Evolutionary conservation across 2,329 filamentous ascomycete genomes (phyloP).

Genomic region (Cladobotryum mycophilum): DNA sequence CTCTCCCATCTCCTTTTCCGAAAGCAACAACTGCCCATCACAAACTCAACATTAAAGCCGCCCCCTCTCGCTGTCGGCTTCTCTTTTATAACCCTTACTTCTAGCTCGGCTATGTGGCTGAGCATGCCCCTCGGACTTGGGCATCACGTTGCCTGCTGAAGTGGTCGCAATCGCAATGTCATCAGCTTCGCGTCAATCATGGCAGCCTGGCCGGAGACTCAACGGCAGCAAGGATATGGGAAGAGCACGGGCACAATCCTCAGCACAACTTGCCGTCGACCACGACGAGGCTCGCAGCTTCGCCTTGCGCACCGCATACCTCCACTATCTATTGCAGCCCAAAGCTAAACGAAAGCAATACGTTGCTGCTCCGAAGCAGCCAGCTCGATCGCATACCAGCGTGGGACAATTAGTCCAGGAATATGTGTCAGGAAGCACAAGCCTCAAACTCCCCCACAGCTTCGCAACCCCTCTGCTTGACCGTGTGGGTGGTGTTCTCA

Average conservation of each 20-base stretch:
- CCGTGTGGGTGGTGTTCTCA: constrained; percentile 72
- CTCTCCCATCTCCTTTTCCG: not conserved
- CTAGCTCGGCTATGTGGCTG: constrained; percentile 24
- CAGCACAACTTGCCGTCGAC: constrained; percentile 40
- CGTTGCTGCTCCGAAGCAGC: constrained; percentile 59
- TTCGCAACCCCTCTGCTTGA: constrained; percentile 54
- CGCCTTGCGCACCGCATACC: constrained; percentile 82
- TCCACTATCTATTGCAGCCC: constrained; percentile 88
- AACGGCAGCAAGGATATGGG: constrained; percentile 37
- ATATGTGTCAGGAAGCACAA: constrained; percentile 53
- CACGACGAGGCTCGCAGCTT: constrained; percentile 85
- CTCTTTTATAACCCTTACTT: not conserved
- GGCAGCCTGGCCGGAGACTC: constrained; percentile 39
- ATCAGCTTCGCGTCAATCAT: constrained; percentile 43
- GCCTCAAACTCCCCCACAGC: constrained; percentile 51
- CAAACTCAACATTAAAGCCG: not conserved
- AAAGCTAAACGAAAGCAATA: constrained; percentile 86
- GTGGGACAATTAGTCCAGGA: constrained; percentile 86
- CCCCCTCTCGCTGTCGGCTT: constrained; percentile 4
- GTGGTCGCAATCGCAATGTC: constrained; percentile 38
- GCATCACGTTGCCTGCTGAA: constrained; percentile 26
- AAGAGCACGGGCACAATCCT: constrained; percentile 40
- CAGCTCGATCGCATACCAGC: constrained; percentile 59
- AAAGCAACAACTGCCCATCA: not conserved
- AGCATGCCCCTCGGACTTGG: constrained; percentile 20